A percentile compares a stretch with the other conserved stretches of the same genome.
These are phyloP conservation scores for Pulveroboletus ravenelii DNA, from an alignment of 768 basidiomycete genomes.

Conservation along the genomic window DNA sequence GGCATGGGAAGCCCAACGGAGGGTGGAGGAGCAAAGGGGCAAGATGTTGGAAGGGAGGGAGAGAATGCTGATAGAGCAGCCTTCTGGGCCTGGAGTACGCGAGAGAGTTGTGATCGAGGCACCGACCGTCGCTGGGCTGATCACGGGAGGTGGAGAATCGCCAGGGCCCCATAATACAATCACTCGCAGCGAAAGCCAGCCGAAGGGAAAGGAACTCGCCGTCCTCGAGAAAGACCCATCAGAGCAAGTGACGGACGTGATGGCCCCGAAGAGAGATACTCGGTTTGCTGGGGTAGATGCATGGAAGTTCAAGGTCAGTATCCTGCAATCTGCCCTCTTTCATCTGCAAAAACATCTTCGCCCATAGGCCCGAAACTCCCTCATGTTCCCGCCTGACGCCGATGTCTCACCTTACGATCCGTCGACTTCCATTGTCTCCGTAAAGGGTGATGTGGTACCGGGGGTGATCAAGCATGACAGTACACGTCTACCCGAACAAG, in stretches of 20 bases:
- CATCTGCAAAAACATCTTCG: not conserved
- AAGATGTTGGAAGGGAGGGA: slow-evolving; percentile 67
- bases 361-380: slow-evolving; percentile 77
- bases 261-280: slow-evolving; percentile 76
- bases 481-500: slow-evolving; percentile 77
- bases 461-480: slow-evolving; percentile 72
- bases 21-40: slow-evolving; percentile 63
- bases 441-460: slow-evolving; percentile 38
- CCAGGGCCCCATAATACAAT: not conserved
- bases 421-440: slow-evolving; percentile 27
- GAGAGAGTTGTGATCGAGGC: slow-evolving; percentile 64
- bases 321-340: not conserved
- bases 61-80: slow-evolving; percentile 67
- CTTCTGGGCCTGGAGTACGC: slow-evolving; percentile 56
- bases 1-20: slow-evolving; percentile 91
- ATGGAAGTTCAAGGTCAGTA: slow-evolving; percentile 73
- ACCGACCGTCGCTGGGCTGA: slow-evolving; percentile 50
- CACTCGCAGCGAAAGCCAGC: slow-evolving; percentile 25
- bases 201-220: slow-evolving; percentile 21
- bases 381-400: slow-evolving; percentile 95
- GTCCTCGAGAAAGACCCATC: slow-evolving; percentile 23
- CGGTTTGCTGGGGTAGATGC: slow-evolving; percentile 70
- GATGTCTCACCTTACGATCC: slow-evolving; percentile 75
- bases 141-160: slow-evolving; percentile 34
- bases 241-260: slow-evolving; percentile 52